Evolutionary conservation across 164 flowering plant species (phyloP).

Genomic region (Liriodendron chinense): DNA sequence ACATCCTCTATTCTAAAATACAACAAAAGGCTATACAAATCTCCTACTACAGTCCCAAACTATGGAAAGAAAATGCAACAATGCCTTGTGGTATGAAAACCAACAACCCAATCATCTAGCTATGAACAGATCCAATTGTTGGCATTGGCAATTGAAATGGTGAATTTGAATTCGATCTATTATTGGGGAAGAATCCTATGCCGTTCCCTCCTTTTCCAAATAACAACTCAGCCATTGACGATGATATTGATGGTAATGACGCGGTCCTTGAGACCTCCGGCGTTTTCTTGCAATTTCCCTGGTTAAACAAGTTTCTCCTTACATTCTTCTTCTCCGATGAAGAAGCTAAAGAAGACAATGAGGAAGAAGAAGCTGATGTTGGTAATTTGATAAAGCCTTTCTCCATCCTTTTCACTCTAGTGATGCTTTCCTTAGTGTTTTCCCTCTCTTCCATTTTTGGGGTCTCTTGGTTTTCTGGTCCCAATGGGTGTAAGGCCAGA

Average conservation of each 20-base stretch:
- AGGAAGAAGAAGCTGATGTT: neutral
- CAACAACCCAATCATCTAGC: constrained; percentile 5
- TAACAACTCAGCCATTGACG: neutral
- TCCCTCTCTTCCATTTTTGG: neutral
- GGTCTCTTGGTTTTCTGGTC: neutral
- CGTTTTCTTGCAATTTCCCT: neutral
- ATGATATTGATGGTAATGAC: neutral
- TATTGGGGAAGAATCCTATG: neutral
- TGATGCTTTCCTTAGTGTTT: neutral
- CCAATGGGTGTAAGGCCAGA: neutral
- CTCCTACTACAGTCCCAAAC: no score
- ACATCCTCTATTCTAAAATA: no score
- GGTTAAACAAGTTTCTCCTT: neutral
- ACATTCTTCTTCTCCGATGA: neutral
- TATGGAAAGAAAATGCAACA: no score
- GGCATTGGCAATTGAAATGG: constrained; percentile 8
- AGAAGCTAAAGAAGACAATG: neutral
- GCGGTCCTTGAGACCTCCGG: neutral
- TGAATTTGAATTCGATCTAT: neutral
- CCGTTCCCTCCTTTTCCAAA: constrained; percentile 1
- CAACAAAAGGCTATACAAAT: no score
- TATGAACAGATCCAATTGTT: constrained; percentile 6
- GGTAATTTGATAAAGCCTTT: neutral
- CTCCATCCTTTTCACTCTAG: neutral
- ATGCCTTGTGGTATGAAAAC: no score